These are phyloP conservation scores for Hirsutella minnesotensis DNA, from an alignment of 2,329 filamentous ascomycete species.

Conservation along the genomic window DNA sequence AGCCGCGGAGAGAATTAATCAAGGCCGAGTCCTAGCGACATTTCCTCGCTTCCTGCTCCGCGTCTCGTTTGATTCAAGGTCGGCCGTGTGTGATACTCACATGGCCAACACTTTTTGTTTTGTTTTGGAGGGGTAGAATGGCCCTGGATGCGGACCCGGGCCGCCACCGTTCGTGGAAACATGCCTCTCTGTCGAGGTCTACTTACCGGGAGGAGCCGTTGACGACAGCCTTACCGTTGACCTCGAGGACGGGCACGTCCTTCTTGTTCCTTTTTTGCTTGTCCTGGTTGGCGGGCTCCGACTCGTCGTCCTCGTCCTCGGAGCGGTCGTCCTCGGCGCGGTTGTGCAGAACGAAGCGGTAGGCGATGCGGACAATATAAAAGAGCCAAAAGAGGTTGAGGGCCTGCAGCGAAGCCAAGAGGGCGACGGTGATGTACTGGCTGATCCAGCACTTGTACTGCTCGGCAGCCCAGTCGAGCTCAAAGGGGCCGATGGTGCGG, in stretches of 20 bases:
- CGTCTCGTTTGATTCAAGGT: too few species aligned
- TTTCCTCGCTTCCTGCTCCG: too few species aligned
- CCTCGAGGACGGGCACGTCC: constrained; percentile 7
- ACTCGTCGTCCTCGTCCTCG: constrained; percentile 54
- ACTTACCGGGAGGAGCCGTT: constrained; percentile 5
- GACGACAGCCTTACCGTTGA: constrained; percentile 10
- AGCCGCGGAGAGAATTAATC: too few species aligned
- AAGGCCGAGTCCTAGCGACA: too few species aligned
- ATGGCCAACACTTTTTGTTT: too few species aligned
- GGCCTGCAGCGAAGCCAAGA: constrained; percentile 58
- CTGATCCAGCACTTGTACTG: constrained; percentile 68
- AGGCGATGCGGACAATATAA: constrained; percentile 64
- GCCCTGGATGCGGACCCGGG: too few species aligned
- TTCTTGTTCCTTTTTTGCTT: constrained; percentile 11
- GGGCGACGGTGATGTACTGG: constrained; percentile 52
- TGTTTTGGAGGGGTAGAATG: too few species aligned
- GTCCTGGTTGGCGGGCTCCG: constrained; percentile 26
- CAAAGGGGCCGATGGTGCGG: constrained; percentile 60
- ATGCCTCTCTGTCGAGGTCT: too few species aligned
- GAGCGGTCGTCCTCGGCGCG: constrained; percentile 60
- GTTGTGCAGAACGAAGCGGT: constrained; percentile 52
- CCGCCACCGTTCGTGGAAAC: too few species aligned
- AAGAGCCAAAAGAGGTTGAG: constrained; percentile 77
- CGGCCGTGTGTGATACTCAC: too few species aligned
- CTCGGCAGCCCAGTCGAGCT: constrained; percentile 62